Base-by-base conservation (phyloP, 176 grass and related monocot species). In the Eleusine indica region DNA sequence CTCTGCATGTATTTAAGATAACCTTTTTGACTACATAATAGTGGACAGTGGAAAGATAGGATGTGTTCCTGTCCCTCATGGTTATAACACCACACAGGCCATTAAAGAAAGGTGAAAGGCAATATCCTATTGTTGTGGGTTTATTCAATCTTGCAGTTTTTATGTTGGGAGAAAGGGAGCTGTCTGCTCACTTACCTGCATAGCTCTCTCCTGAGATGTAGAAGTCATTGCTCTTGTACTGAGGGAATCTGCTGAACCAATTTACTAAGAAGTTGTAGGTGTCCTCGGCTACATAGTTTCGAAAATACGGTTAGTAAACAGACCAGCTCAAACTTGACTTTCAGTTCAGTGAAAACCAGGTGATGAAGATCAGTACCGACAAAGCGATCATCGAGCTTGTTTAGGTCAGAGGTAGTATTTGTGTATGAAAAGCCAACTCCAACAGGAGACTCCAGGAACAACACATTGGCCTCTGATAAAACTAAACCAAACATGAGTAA, bases 151-250 rank as follows among this genome's bases (percentile, higher is more conserved):
- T 84, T 69, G 61, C 70, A 68, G 80, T 80, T 22, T 70, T 10
- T 69, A 18, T 84, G 82, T 84, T 74, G 29, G 49, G 6, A 69
- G 82, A 84, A 89, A 80, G 40, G 82, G 76, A 75, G 63, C n/a
- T 80, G 62, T 69, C 76, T 84, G 60, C 15, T 7, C 69, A 17
- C 21, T 84, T 70, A 80, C 82, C 87, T 84, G 76, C 87, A 80
- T 89, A 89, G 82, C 87, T 89, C 76, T 89, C 76, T 80, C 76
- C 87, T 69, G 82, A 21, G 39, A 89, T 89, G 70, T 89, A 89
- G 9, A 89, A 84, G 42, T 80, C 87, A 43, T 80, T 71, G 61
- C 39, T 80, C 63, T 70, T 80, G 87, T 89, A 89, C 51, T 71
- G 56, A 70, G 82, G 63, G 75, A 89, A 89, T 76, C 70, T 85